phyloP scores from a whole-genome alignment of 176 grass and related monocot species.

The Phragmites australis region DNA sequence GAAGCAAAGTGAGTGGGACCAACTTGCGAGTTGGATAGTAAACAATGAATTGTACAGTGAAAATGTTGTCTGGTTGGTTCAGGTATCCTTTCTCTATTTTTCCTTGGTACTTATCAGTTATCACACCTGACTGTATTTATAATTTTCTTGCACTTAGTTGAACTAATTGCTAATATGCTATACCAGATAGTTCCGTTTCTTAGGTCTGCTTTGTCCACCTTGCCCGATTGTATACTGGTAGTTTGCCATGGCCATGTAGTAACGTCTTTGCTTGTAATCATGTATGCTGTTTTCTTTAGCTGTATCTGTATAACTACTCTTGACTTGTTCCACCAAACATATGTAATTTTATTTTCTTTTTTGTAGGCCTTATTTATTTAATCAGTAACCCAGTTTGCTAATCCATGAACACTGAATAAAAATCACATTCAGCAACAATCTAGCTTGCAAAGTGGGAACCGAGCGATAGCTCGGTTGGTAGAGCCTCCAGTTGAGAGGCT shows the following conservation, averaged over 20 bases:
- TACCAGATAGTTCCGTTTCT: neutral
- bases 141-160: constrained; percentile 13
- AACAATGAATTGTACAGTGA: constrained; percentile 94
- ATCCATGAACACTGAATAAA: neutral
- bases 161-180: constrained; percentile 9
- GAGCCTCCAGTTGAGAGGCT: too few species aligned
- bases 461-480: too few species aligned
- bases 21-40: constrained; percentile 98
- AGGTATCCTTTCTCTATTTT: constrained; percentile 54
- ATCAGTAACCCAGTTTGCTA: neutral
- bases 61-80: constrained; percentile 98
- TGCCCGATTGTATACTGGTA: neutral
- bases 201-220: neutral
- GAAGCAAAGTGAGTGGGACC: constrained; percentile 99
- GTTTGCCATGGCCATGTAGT: neutral
- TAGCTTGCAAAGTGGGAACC: constrained; percentile 3
- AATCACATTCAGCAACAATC: neutral
- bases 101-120: neutral
- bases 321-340: neutral
- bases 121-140: neutral
- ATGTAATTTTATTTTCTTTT: neutral
- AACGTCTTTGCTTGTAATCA: neutral
- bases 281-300: constrained; percentile 2
- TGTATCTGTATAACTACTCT: neutral
- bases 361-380: constrained; percentile 5